Evolutionary conservation across 176 grass and related monocot genomes (phyloP), one percentile per base, ranked within the genome.

Genomic region (Aegilops umbellulata): DNA sequence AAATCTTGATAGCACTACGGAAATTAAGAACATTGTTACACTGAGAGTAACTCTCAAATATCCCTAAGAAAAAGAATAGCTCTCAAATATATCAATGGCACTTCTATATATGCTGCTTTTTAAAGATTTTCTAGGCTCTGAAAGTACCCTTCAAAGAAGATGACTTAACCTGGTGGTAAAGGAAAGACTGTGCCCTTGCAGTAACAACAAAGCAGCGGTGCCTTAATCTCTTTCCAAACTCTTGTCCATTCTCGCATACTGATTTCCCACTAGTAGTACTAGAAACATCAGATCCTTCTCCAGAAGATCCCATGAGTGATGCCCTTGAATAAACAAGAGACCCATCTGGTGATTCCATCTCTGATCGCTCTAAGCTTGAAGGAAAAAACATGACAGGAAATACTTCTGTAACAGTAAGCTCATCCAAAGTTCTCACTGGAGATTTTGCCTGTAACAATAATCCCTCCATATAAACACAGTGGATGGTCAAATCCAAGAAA

Each of bases 131-230:
- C 38, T 81, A 87, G 44, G 60, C 70, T 82, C 8, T n/a, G 11
- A 82, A 24, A 71, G 58, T 67, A 76, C 16, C 76, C 38, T 27
- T 39, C 61, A 80, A 69, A 35, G 77, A 78, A 68, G 76, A 87
- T 66, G 51, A 79, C 71, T 42, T 69, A 84, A 98, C 97, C 97
- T 98, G 92, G 67, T 98, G 97, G 67, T 98, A 98, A 91, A 98
- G 92, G 87, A 98, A 98, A 80, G 92, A 98, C 7, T 83, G 92
- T 46, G 90, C 88, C 63, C 97, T 90, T 84, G 94, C 97, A 88
- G 94, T 94, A 84, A 98, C 87, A 78, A 95, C 94, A 88, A 92
- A 95, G 72, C 97, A 94, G 27, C 76, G 81, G 84, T 98, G 94
- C 71, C 85, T 94, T 82, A 82, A 31, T 85, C 92, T 88, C 46